Evolutionary conservation across 306 rosid species (phyloP), one percentile per base, ranked within the genome.

Genomic region (cucumber (Cucumis sativus)): DNA sequence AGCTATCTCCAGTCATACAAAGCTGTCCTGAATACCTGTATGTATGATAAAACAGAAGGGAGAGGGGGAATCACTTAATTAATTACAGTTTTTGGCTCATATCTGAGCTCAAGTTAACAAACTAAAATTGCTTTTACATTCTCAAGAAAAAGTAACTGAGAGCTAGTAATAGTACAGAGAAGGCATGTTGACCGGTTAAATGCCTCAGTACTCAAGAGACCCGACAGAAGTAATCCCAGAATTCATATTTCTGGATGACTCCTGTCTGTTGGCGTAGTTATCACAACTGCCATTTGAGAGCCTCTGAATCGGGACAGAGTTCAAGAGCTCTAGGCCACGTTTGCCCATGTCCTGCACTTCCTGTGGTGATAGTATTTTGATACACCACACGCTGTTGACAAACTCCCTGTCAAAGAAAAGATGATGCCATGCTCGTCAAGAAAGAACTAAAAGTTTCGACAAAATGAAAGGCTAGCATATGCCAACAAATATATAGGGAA

Each of bases 321-420:
- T 88, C 84, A 89, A 85, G 59, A 90, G 96, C 85, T 91, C 92
- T 8, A 89, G 87, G 55, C 92, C 97, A 55, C 82, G 84, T 82
- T 91, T 91, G 65, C 93, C 95, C 98, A 89, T 92, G 82, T 89
- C 96, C 84, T 90, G 97, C 89, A 92, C 90, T 87, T 94, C 98
- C 74, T 90, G 93, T 23, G 97, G 96, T 17, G 98, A 94, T n/a
- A 94, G 98, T 81, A 94, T 94, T 83, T 90, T 92, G 82, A 94
- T 94, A 72, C 93, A 94, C 98, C 98, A 94, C 64, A 92, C 97
- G 21, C 92, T 92, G 79, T 80, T 95, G 77, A 95, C 97, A 30
- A 95, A 95, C 87, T 95, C 99, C 91, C 99, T 95, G 92, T 65
- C n/a, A 61, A 77, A 81, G 55, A 37, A 79, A 49, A 14, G 8